Conservation (phyloP, 352 stramenopile species). For the Globisporangium solare region DNA sequence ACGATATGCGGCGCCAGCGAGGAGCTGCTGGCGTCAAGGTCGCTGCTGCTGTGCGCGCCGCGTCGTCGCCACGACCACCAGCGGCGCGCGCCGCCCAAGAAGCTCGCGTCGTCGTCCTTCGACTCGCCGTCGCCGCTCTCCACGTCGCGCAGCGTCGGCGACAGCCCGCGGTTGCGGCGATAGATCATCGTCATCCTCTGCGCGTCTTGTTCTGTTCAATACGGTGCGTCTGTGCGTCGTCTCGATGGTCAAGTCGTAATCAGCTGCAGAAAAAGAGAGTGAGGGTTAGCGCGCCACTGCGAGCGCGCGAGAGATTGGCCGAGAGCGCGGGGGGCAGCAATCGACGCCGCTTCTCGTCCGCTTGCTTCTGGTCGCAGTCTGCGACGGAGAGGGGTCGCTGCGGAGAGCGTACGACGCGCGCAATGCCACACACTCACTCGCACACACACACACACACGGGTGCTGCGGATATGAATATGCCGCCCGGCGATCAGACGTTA, state of each 20-base stretch:
- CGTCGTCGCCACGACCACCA: constrained; percentile 10
- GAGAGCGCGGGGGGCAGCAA: too few species aligned
- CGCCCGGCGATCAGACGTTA: too few species aligned
- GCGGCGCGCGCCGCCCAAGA: constrained; percentile 5
- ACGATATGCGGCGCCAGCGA: constrained; percentile 10
- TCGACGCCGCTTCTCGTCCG: too few species aligned
- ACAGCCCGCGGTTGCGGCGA: constrained; percentile 41
- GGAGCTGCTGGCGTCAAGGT: constrained; percentile 13
- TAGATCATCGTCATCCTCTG: constrained; percentile 54
- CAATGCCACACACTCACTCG: too few species aligned
- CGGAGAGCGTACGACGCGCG: too few species aligned
- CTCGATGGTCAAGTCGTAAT: background rate
- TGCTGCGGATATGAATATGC: too few species aligned
- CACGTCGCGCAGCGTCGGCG: constrained; percentile 26
- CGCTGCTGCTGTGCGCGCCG: constrained; percentile 6
- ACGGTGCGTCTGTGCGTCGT: background rate
- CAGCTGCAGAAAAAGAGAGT: background rate
- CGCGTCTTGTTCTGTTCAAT: constrained; percentile 1
- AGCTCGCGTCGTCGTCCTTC: constrained; percentile 19
- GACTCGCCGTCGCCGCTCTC: constrained; percentile 12
- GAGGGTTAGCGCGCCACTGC: too few species aligned
- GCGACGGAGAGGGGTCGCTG: too few species aligned
- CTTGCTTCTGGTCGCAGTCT: too few species aligned
- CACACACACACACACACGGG: too few species aligned
- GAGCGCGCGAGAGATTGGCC: too few species aligned